A percentile compares a stretch with the other conserved stretches of the same genome.
phyloP scores from a whole-genome alignment of 345 rosid genomes.

The Eucalyptus polyanthemos region DNA sequence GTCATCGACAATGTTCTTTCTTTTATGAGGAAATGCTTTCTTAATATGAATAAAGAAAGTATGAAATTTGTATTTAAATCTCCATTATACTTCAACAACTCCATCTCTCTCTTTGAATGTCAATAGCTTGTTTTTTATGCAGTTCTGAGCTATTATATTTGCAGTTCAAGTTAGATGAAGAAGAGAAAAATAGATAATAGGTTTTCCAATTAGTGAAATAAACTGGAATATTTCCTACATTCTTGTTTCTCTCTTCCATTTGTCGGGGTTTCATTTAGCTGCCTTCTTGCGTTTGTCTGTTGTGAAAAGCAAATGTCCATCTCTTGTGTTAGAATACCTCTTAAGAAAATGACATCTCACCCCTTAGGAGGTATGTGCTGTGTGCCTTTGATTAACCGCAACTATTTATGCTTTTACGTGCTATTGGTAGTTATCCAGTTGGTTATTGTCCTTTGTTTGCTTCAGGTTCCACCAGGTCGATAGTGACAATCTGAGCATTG shows the following conservation, averaged over 20 bases:
- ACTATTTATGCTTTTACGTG: neutral
- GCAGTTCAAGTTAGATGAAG: neutral
- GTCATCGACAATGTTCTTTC: neutral
- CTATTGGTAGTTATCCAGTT: neutral
- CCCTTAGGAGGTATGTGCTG: neutral
- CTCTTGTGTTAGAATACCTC: neutral
- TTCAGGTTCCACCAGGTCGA: slow-evolving; percentile 88
- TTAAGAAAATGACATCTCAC: neutral
- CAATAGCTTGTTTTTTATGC: neutral
- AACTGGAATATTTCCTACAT: neutral
- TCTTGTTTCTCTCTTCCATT: neutral
- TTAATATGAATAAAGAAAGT: neutral
- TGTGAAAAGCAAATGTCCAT: neutral
- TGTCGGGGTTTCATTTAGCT: neutral
- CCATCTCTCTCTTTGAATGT: neutral
- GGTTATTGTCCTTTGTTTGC: slow-evolving; percentile 1
- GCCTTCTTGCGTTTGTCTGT: neutral
- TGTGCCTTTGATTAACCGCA: neutral
- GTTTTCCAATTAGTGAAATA: neutral
- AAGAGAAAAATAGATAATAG: neutral
- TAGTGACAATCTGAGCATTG: slow-evolving; percentile 70
- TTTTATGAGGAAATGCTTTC: neutral
- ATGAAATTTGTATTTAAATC: neutral
- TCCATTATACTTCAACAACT: neutral
- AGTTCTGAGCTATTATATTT: neutral